Conservation (phyloP, 306 rosid species). For the Inga leiocalycina region DNA sequence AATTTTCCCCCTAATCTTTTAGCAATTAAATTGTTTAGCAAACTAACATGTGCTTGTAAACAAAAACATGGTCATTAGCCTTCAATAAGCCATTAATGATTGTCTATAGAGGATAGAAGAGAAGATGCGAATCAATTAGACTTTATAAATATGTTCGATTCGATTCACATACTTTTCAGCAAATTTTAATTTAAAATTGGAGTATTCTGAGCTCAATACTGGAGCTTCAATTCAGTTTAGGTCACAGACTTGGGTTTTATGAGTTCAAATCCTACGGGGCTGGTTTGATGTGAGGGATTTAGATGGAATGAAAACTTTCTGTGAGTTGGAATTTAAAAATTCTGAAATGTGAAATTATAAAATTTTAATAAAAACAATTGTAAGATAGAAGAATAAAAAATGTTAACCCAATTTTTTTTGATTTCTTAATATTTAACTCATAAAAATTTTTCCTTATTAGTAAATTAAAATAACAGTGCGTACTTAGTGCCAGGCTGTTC, state of each 20-base stretch:
- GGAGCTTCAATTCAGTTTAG: neutral
- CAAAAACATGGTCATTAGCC: neutral
- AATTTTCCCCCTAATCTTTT: too few relatives aligned
- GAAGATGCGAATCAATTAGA: neutral
- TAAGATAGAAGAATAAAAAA: too few relatives aligned
- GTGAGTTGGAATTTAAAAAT: too few relatives aligned
- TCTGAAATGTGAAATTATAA: too few relatives aligned
- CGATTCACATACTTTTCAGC: neutral
- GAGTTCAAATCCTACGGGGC: neutral
- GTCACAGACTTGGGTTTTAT: neutral
- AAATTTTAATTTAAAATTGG: neutral
- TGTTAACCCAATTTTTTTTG: too few relatives aligned
- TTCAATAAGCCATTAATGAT: neutral
- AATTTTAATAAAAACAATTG: too few relatives aligned
- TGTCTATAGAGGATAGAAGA: neutral
- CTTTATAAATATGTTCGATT: neutral
- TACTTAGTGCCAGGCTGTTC: too few relatives aligned
- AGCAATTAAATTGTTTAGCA: neutral
- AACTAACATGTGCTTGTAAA: neutral
- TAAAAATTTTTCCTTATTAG: too few relatives aligned
- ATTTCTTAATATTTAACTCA: too few relatives aligned
- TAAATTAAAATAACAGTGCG: too few relatives aligned
- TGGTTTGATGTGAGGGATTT: too few relatives aligned
- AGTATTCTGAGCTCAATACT: neutral
- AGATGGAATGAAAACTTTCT: too few relatives aligned